phyloP scores from a whole-genome alignment of 148 eudicot genomes.

The Oxyria digyna region DNA sequence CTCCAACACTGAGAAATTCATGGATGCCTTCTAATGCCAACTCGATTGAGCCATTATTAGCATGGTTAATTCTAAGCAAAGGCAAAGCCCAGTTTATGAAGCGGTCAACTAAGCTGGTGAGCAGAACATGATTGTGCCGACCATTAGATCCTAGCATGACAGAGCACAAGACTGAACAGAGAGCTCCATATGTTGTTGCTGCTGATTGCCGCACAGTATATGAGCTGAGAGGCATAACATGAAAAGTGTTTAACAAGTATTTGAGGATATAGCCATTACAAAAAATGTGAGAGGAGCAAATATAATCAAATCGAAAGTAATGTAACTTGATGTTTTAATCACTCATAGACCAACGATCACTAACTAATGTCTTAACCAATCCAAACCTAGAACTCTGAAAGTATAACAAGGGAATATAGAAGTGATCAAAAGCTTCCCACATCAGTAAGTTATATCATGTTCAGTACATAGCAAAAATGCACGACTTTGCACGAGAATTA shows the following conservation, averaged over 20 bases:
- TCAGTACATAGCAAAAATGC: not conserved
- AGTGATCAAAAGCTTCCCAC: not conserved
- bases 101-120: conserved; percentile 55
- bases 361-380: not conserved
- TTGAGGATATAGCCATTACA: too few species aligned
- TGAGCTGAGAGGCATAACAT: too few species aligned
- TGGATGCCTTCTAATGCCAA: conserved; percentile 68
- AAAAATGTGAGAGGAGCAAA: not conserved
- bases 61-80: conserved; percentile 32
- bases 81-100: conserved; percentile 88
- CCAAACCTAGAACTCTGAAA: not conserved
- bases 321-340: not conserved
- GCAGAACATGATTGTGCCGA: conserved; percentile 64
- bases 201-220: conserved; percentile 69
- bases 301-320: not conserved
- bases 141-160: conserved; percentile 52
- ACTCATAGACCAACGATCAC: not conserved
- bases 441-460: not conserved
- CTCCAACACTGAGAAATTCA: conserved; percentile 79
- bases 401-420: not conserved
- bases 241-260: too few species aligned
- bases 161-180: conserved; percentile 65
- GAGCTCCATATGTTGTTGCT: conserved; percentile 82
- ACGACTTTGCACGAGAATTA: not conserved
- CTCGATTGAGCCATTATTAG: conserved; percentile 40